Base-by-base conservation (phyloP, 139 green algal genomes). In the Closterium sp. region DNA sequence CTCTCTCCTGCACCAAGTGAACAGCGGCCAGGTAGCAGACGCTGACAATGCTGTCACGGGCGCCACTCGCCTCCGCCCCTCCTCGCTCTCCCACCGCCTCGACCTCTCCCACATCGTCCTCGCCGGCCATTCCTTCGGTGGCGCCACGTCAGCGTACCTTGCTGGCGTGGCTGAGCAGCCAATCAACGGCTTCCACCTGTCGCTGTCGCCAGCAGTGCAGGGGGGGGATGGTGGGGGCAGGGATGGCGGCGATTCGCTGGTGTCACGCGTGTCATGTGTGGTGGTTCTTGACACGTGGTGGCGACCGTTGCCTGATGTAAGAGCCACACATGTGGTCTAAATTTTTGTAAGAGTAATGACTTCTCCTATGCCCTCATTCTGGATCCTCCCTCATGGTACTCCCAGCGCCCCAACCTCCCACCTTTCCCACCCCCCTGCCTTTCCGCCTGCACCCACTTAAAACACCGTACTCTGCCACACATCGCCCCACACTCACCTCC, bases 51-150 rank as follows among this genome's bases (percentile, higher is more conserved):
- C 85, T 12, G 16, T 89, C 33, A 88, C 36, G 1, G 85, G 89
- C 34, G 38, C 34, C 7, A 84, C 34, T 36, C 12, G 23, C 3
- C 33, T 92, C 16, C 25, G 10, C 33, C 23, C 28, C 23, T 31
- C 33, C 9, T 31, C 33, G 34, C 84, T 92, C 23, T 66, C 3
- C 30, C 85, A 84, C n/a, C 85, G 89, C 12, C 34, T 92, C 23
- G 84, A 92, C 28, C 33, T 92, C 38, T 33, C 33, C 9, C 30
- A 91, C 55, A 55, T 92, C 9, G 89, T 84, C 23, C 23, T 92
- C 34, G 81, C 83, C 35, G 89, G 89, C 21, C 89, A 92, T 33
- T 92, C 89, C 55, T 92, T 92, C 31, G 89, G 89, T 12, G 89
- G 34, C 33, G 89, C 85, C 31, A 92, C 89, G 16, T 10, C 81